Evolutionary conservation across 176 grass and related monocot species (phyloP).

Genomic region (Panicum miliaceum): DNA sequence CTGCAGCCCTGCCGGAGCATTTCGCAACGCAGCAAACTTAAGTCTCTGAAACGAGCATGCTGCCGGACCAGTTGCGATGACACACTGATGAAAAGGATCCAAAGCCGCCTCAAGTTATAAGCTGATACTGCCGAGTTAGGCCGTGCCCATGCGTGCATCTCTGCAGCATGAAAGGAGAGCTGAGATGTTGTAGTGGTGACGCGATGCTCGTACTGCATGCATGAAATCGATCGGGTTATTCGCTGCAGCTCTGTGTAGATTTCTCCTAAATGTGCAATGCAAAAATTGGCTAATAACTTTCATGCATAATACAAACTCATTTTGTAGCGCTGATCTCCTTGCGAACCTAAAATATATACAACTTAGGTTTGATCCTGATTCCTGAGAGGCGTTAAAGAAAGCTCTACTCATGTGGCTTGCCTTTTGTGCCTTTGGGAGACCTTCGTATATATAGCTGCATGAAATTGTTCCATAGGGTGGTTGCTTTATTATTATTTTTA

Average conservation of each 20-base stretch:
- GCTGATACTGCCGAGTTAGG: slow-evolving; percentile 21
- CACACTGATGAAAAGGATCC: slow-evolving; percentile 45
- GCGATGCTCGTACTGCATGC: neutral
- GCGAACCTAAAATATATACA: neutral
- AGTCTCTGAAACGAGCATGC: slow-evolving; percentile 14
- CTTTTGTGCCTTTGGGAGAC: neutral
- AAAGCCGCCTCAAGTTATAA: neutral
- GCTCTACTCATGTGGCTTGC: neutral
- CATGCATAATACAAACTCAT: neutral
- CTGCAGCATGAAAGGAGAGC: slow-evolving; percentile 26
- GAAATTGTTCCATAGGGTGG: slow-evolving; percentile 2
- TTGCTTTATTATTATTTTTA: neutral
- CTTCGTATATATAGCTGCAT: neutral
- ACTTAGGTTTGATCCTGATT: neutral
- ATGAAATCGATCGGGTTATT: neutral
- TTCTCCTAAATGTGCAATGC: neutral
- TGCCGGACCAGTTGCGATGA: slow-evolving; percentile 6
- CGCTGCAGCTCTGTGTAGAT: neutral
- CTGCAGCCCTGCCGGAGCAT: slow-evolving; percentile 3
- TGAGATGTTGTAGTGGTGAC: neutral
- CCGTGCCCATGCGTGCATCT: neutral
- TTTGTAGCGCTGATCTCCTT: neutral
- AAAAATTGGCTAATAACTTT: neutral
- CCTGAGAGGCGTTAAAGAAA: neutral
- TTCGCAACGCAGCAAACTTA: slow-evolving; percentile 1